A percentile compares a stretch with the other conserved stretches of the same genome.
These are phyloP conservation scores for Pseudogymnoascus sp. DNA, from an alignment of 2,329 filamentous ascomycete species.

Conservation along the genomic window DNA sequence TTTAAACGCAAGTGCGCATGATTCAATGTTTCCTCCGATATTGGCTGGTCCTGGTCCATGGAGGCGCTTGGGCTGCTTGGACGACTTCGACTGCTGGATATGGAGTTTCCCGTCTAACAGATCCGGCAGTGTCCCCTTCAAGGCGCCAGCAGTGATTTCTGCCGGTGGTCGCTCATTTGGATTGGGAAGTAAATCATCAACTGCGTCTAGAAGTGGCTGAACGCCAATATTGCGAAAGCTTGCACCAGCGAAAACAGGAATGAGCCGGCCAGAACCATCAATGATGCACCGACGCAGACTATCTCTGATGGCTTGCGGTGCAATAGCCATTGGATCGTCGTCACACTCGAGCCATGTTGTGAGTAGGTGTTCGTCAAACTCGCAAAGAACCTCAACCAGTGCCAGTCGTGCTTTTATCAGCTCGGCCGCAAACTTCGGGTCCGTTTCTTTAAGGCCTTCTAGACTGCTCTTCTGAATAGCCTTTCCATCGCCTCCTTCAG, in stretches of 20 bases:
- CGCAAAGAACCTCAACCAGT: slow-evolving; percentile 75
- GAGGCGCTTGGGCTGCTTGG: slow-evolving; percentile 20
- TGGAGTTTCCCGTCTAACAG: slow-evolving; percentile 38
- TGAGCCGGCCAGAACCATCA: slow-evolving; percentile 58
- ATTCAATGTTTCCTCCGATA: slow-evolving; percentile 40
- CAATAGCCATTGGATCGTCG: slow-evolving; percentile 61
- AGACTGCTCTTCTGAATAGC: slow-evolving; percentile 47
- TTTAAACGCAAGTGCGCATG: slow-evolving; percentile 74
- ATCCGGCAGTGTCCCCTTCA: slow-evolving; percentile 43
- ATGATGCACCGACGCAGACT: slow-evolving; percentile 67
- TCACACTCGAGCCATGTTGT: slow-evolving; percentile 74
- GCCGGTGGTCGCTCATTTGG: slow-evolving; percentile 73
- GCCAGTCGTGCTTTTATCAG: slow-evolving; percentile 66
- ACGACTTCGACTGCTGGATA: slow-evolving; percentile 28
- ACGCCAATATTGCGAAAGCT: slow-evolving; percentile 93
- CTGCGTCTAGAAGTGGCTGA: slow-evolving; percentile 79
- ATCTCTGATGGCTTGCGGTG: slow-evolving; percentile 56
- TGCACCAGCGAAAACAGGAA: slow-evolving; percentile 83
- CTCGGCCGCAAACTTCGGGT: slow-evolving; percentile 50
- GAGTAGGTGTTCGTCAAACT: slow-evolving; percentile 79
- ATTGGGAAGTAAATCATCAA: slow-evolving; percentile 78
- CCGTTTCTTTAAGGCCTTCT: slow-evolving; percentile 40
- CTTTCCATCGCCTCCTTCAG: slow-evolving; percentile 56
- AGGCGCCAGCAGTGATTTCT: slow-evolving; percentile 58
- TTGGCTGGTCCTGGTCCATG: slow-evolving; percentile 22